phyloP scores from a whole-genome alignment of 306 rosid genomes.

The Casuarina equisetifolia region DNA sequence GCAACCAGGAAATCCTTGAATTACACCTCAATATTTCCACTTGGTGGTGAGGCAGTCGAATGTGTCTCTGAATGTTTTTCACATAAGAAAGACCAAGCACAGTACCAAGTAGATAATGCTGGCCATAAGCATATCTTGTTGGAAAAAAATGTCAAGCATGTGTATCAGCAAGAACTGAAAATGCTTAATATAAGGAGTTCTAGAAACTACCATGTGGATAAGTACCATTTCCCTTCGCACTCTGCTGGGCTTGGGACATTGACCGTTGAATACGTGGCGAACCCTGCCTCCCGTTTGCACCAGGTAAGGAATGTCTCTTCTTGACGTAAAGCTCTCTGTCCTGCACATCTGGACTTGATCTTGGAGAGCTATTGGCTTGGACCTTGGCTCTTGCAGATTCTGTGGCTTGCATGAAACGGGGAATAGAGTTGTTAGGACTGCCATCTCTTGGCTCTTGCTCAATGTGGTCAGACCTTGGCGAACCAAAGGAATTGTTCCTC shows the following conservation, averaged over 20 bases:
- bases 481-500: conserved; percentile 73
- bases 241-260: conserved; percentile 63
- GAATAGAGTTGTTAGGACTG: conserved; percentile 58
- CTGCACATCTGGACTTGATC: conserved; percentile 90
- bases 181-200: conserved; percentile 2
- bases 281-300: conserved; percentile 74
- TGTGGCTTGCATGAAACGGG: conserved; percentile 96
- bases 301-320: conserved; percentile 92
- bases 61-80: background rate
- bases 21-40: background rate
- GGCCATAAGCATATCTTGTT: background rate
- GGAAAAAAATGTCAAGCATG: background rate
- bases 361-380: conserved; percentile 66
- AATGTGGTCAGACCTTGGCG: conserved; percentile 51
- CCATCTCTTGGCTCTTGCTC: conserved; percentile 73
- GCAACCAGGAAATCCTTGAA: background rate
- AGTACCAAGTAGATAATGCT: background rate
- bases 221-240: conserved; percentile 51
- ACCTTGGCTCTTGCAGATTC: conserved; percentile 94
- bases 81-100: background rate
- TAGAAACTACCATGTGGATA: conserved; percentile 34
- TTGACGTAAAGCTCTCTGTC: conserved; percentile 61
- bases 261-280: conserved; percentile 80
- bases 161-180: background rate
- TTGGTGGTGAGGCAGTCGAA: background rate